Percentiles rank a stretch among this genome's conserved stretches.
Evolutionary conservation across 2,329 filamentous ascomycete species (phyloP).

Genomic region (Setomelanomma holmii): DNA sequence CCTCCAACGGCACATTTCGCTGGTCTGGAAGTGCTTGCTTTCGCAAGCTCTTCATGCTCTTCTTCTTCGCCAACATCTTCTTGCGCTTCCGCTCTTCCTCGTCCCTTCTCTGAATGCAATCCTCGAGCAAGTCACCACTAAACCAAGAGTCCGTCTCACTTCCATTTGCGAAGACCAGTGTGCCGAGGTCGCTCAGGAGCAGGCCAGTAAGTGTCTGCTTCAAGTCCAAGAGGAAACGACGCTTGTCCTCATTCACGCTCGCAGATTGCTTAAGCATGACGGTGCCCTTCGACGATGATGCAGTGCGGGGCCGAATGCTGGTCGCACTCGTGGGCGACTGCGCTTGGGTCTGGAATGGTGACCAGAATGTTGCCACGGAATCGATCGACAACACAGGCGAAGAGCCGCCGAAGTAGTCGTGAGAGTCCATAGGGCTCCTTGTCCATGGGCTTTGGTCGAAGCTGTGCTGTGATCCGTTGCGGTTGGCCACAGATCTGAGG

Average conservation of each 20-base stretch:
- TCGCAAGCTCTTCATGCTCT: constrained; percentile 69
- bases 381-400: constrained; percentile 77
- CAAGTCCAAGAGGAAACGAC: constrained; percentile 77
- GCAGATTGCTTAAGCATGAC: constrained; percentile 65
- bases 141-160: constrained; percentile 96
- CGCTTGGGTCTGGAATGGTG: constrained; percentile 75
- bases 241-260: constrained; percentile 72
- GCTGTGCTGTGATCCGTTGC: constrained; percentile 73
- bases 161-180: constrained; percentile 82
- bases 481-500: constrained; percentile 64
- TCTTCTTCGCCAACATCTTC: constrained; percentile 46
- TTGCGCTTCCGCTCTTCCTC: constrained; percentile 51
- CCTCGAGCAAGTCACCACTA: constrained; percentile 61
- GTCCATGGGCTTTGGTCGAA: constrained; percentile 73
- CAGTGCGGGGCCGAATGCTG: constrained; percentile 69
- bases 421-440: constrained; percentile 70
- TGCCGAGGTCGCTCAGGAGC: constrained; percentile 87
- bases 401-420: constrained; percentile 72
- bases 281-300: constrained; percentile 72
- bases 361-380: constrained; percentile 85
- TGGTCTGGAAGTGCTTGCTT: constrained; percentile 42
- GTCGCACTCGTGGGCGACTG: constrained; percentile 69
- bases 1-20: constrained; percentile 51
- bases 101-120: constrained; percentile 51
- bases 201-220: constrained; percentile 83